Evolutionary conservation across 2,329 filamentous ascomycete genomes (phyloP).

Genomic region (Rutstroemia sp.): DNA sequence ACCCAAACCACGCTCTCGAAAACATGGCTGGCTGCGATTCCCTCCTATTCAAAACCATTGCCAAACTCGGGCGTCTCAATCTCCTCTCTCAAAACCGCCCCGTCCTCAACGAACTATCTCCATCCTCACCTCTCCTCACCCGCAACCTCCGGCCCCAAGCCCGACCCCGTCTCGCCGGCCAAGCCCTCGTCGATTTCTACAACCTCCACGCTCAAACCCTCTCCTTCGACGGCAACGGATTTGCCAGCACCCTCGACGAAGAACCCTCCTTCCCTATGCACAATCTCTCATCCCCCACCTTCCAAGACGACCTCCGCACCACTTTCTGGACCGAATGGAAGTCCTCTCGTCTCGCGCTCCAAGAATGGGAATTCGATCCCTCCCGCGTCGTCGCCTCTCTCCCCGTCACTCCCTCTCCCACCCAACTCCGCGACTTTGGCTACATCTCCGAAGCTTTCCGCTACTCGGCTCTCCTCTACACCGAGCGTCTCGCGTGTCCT

Average conservation of each 20-base stretch:
- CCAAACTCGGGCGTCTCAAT: constrained; percentile 76
- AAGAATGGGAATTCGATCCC: constrained; percentile 72
- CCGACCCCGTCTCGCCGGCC: constrained; percentile 34
- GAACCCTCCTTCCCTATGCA: constrained; percentile 39
- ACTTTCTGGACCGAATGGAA: constrained; percentile 86
- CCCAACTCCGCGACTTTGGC: constrained; percentile 65
- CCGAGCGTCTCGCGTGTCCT: constrained; percentile 76
- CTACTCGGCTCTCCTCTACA: constrained; percentile 82
- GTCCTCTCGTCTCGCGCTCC: constrained; percentile 66
- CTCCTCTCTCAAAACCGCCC: constrained; percentile 66
- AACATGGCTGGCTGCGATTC: constrained; percentile 85
- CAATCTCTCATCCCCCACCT: constrained; percentile 29
- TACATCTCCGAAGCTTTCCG: constrained; percentile 88
- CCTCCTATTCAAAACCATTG: constrained; percentile 77
- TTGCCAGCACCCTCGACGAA: constrained; percentile 47
- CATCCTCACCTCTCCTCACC: constrained; percentile 15
- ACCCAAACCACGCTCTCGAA: constrained; percentile 51
- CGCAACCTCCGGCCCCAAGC: constrained; percentile 22
- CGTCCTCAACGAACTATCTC: constrained; percentile 40
- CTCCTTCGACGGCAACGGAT: constrained; percentile 62
- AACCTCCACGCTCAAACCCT: constrained; percentile 45
- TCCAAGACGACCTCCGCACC: constrained; percentile 51
- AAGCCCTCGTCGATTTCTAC: constrained; percentile 41
- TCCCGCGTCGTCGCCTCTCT: constrained; percentile 44
- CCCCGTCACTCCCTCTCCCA: constrained; percentile 42